Evolutionary conservation across 768 basidiomycete genomes (phyloP), one percentile per base, ranked within the genome.

Genomic region (Porphyrellus cyaneotinctus): DNA sequence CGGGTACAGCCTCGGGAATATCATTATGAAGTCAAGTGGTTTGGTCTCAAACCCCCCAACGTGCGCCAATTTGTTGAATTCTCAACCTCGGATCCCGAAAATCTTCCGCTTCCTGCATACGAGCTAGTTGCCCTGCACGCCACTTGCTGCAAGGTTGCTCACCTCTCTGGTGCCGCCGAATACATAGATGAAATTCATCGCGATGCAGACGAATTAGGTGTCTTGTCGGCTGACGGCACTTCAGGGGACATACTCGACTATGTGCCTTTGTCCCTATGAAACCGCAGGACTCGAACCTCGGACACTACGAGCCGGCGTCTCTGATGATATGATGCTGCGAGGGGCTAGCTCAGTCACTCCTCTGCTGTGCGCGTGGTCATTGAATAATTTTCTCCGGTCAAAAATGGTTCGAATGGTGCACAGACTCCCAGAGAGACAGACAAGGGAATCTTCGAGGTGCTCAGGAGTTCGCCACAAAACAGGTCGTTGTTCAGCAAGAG

Each of bases 91-190:
- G 43, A 57, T 45, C 47, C 47, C 8, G 23, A 37, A 15, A 2
- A 51, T 33, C 47, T 62, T 50, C 60, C 59, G 2, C 47, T 60
- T n/a, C 58, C 64, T 30, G 28, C 38, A 1, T 37, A 38, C 0
- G 37, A 57, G 23, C 45, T 57, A 23, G 54, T 66, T 23, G 55
- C 48, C 17, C n/a, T 64, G 24, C 62, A 66, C 44, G 58, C 64
- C 9, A 54, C 57, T 37, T 65, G 62, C 48, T 56, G 48, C 33
- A 58, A 65, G 48, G 64, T 66, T 26, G 60, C 62, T n/a, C 57
- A 65, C 38, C 37, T 67, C 6, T 64, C 65, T 11, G 64, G 60
- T 36, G 56, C 64, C 0, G 44, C 43, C 17, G 51, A 64, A 20
- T 48, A 59, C 31, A 62, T 62, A 4, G 63, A 64, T 14, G 11